Percentiles rank a stretch among this genome's conserved stretches.
Evolutionary conservation across 441 rosid genomes (phyloP).

Genomic region (Mallotus japonicus): DNA sequence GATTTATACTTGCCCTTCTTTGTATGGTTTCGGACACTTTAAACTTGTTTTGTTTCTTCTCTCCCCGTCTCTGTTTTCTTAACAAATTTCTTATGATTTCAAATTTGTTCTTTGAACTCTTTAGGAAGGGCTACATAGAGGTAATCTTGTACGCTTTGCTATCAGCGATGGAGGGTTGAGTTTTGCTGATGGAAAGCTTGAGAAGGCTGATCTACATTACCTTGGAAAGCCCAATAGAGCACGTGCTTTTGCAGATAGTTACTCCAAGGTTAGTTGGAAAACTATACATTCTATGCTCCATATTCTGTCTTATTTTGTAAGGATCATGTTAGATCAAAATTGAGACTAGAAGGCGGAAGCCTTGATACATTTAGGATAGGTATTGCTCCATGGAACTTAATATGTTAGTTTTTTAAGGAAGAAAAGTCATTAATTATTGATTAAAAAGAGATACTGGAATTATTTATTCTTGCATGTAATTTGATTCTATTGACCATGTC

Average conservation of each 20-base stretch:
- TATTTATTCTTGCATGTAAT: background rate
- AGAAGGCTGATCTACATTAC: slow-evolving; percentile 73
- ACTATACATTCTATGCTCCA: background rate
- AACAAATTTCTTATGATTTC: slow-evolving; percentile 16
- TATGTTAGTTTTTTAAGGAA: background rate
- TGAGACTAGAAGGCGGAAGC: background rate
- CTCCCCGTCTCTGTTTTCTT: background rate
- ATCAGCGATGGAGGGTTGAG: slow-evolving; percentile 69
- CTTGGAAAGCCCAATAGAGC: slow-evolving; percentile 65
- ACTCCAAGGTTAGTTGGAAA: slow-evolving; percentile 67
- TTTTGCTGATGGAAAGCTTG: slow-evolving; percentile 76
- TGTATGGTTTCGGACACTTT: slow-evolving; percentile 28
- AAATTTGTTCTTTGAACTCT: slow-evolving; percentile 25
- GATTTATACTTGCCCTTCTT: slow-evolving; percentile 7
- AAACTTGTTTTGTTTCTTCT: background rate
- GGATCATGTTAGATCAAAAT: background rate
- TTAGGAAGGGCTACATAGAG: slow-evolving; percentile 60
- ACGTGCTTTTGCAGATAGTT: slow-evolving; percentile 90
- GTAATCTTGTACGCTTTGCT: slow-evolving; percentile 72
- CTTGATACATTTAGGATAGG: background rate
- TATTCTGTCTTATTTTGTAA: background rate
- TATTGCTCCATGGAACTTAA: background rate
- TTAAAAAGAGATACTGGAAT: background rate
- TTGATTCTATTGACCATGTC: slow-evolving; percentile 1
- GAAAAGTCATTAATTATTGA: background rate